phyloP scores from a whole-genome alignment of 2,329 filamentous ascomycete species.

The Westerdykella sp. region DNA sequence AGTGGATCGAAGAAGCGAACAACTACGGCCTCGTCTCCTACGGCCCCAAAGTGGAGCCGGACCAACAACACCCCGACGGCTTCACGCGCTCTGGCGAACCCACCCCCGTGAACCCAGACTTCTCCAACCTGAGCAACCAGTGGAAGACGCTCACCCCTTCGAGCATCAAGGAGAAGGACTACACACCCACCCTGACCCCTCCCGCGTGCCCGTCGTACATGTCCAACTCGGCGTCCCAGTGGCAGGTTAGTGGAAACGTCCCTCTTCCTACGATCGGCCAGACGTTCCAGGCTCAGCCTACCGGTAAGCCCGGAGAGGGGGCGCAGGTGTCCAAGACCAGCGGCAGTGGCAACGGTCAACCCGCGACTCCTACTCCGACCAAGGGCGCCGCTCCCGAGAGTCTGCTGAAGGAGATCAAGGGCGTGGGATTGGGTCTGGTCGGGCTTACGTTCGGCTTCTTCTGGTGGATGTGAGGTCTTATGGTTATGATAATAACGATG shows the following conservation, averaged over 20 bases:
- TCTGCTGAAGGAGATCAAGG: slow-evolving; percentile 16
- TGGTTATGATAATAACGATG: too few species aligned
- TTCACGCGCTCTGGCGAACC: slow-evolving; percentile 67
- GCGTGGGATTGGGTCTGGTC: slow-evolving; percentile 13
- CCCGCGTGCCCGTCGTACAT: slow-evolving; percentile 67
- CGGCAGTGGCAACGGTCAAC: slow-evolving; percentile 3
- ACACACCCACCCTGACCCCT: slow-evolving; percentile 56
- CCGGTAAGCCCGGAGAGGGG: slow-evolving; percentile 8
- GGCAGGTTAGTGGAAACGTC: slow-evolving; percentile 66
- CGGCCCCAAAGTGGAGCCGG: slow-evolving; percentile 51
- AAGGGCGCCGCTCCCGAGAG: slow-evolving; percentile 18
- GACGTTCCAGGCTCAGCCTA: slow-evolving; percentile 16
- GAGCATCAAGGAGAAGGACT: slow-evolving; percentile 60
- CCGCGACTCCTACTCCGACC: slow-evolving; percentile 6
- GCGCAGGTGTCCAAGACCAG: slow-evolving; percentile 2
- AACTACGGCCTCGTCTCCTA: slow-evolving; percentile 77
- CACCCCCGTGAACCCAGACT: slow-evolving; percentile 68
- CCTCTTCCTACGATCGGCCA: slow-evolving; percentile 62
- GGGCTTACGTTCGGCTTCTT: slow-evolving; percentile 19
- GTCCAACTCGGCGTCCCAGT: slow-evolving; percentile 48
- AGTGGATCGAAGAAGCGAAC: slow-evolving; percentile 83
- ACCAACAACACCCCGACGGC: slow-evolving; percentile 54
- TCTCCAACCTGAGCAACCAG: slow-evolving; percentile 66
- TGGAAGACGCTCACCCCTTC: slow-evolving; percentile 69
- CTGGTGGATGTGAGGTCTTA: slow-evolving; percentile 17